phyloP scores from a whole-genome alignment of 2,329 filamentous ascomycete species.

The Ceratocystis destructans region DNA sequence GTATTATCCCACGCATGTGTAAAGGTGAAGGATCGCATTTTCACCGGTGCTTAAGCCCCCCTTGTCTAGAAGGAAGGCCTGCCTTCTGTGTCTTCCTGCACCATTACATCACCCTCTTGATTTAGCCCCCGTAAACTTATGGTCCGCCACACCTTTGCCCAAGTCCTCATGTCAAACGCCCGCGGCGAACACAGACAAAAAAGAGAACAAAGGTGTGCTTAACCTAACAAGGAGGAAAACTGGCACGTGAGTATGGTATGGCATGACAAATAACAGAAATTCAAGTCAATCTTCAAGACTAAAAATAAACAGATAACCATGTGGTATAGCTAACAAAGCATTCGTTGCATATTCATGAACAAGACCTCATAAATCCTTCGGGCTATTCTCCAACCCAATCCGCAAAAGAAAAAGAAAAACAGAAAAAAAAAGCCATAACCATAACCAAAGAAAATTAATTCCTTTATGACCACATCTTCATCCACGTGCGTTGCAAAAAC shows the following conservation, averaged over 20 bases:
- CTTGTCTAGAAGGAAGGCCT: too few relatives aligned
- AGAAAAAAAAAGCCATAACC: background rate
- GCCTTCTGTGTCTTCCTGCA: too few relatives aligned
- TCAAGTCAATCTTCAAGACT: background rate
- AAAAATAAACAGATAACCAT: background rate
- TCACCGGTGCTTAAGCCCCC: too few relatives aligned
- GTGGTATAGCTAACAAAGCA: slow-evolving; percentile 5
- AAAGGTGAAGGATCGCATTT: too few relatives aligned
- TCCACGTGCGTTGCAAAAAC: slow-evolving; percentile 28
- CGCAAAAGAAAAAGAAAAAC: background rate
- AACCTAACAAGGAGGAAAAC: background rate
- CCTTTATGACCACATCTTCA: slow-evolving; percentile 28
- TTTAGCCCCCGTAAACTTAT: too few relatives aligned
- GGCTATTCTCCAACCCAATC: background rate
- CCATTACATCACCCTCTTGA: too few relatives aligned
- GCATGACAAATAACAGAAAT: background rate
- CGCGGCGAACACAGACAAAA: too few relatives aligned
- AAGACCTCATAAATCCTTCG: background rate
- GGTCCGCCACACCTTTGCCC: too few relatives aligned
- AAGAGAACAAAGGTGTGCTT: background rate
- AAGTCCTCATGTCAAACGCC: too few relatives aligned
- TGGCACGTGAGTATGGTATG: background rate
- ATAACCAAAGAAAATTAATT: too few relatives aligned
- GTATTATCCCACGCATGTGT: too few relatives aligned
- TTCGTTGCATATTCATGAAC: background rate